Percentiles rank a stretch among this genome's conserved stretches.
phyloP scores from a whole-genome alignment of 768 basidiomycete genomes.

The Baorangia bicolor region DNA sequence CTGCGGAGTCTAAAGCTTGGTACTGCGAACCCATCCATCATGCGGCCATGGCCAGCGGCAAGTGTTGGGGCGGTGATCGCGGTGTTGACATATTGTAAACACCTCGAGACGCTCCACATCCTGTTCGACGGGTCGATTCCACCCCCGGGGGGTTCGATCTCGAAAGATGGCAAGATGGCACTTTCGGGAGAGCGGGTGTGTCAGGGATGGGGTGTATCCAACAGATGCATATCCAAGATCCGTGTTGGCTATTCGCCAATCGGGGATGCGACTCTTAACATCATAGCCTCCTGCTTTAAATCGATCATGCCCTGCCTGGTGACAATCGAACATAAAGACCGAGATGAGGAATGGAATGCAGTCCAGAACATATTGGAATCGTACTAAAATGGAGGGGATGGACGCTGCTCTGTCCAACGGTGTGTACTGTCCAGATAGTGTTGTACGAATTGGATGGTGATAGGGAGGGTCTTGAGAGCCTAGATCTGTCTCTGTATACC shows the following conservation, averaged over 20 bases:
- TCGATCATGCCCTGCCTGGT: conserved; percentile 14
- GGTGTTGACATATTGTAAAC: conserved; percentile 11
- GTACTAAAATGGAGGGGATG: neutral
- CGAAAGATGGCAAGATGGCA: neutral
- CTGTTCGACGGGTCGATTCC: conserved; percentile 17
- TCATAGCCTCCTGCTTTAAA: conserved; percentile 12
- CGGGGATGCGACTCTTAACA: neutral
- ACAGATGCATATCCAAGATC: conserved; percentile 11
- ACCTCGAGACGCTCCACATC: conserved; percentile 16
- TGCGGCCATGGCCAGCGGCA: conserved; percentile 2
- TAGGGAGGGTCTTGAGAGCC: neutral
- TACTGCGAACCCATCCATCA: conserved; percentile 4
- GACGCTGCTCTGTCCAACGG: neutral
- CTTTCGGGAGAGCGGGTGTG: neutral
- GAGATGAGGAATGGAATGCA: conserved; percentile 1
- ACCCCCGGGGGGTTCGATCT: neutral
- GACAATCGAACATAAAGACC: neutral
- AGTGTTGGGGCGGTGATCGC: conserved; percentile 11
- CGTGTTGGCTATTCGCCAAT: conserved; percentile 20
- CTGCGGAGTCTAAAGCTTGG: conserved; percentile 18
- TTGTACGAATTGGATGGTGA: too few species aligned
- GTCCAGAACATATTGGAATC: conserved; percentile 6
- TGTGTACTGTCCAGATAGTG: neutral
- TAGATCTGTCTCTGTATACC: neutral
- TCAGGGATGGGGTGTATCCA: conserved; percentile 6